Evolutionary conservation across 106 monocot species (phyloP), one percentile per base, ranked within the genome.

Genomic region (Chionographis japonica): DNA sequence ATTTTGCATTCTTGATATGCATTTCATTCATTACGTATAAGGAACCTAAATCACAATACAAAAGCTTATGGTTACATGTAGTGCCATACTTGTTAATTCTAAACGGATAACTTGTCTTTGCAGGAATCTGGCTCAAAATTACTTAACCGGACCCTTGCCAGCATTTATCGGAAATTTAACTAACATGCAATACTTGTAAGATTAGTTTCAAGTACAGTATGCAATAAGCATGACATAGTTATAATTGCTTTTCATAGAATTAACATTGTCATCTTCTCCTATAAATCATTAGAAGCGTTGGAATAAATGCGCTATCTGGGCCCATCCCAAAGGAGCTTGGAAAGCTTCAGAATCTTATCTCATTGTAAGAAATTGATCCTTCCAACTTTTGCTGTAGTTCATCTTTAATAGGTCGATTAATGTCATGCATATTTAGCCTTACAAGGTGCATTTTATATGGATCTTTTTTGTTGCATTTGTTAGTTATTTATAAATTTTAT

Each of bases 321-420:
- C 4, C 73, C 13, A 12, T 82, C 35, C 82, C 82, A 65, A 82
- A 74, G 69, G 82, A 82, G 54, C 63, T 82, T 37, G 82, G 82
- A 8, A 82, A 77, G 4, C 73, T 77, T 40, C 1, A 16, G 18
- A 82, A 69, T 6, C 53, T 82, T 2, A 12, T 65, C 14, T 17
- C 49, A 17, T 39, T 82, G 82, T 82, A 78, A 68, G 77, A 49
- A 39, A 40, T 6, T 18, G 37, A 16, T 54, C 55, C 10, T n/a
- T 54, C 46, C 46, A 46, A 46, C 46, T 46, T 46, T 46, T 46
- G 0, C 46, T 46, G 46, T 6, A 46, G 46, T 46, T 46, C 46
- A 46, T 6, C 5, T 46, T 46, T 6, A 46, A 46, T 46, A 6
- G 46, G 46, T 46, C 9, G 46, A 5, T 46, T 46, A 46, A 46